phyloP scores from a whole-genome alignment of 75 land plant genomes.

The Pinus albicaulis region DNA sequence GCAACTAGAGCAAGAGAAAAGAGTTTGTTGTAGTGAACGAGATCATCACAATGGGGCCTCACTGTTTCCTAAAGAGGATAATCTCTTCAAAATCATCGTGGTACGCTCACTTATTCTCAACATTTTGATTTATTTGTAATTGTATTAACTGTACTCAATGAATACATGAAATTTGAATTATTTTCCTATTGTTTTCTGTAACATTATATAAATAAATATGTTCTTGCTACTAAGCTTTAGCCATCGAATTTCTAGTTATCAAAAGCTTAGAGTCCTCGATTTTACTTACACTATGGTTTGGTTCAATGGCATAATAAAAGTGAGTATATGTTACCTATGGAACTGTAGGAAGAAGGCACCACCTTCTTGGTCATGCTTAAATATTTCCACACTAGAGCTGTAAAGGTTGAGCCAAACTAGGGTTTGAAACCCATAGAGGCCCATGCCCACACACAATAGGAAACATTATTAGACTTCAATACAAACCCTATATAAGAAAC shows the following conservation, averaged over 20 bases:
- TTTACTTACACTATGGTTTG: neutral
- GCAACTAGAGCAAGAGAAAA: neutral
- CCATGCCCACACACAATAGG: too few species aligned
- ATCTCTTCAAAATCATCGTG: constrained; percentile 96
- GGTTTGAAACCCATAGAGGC: too few species aligned
- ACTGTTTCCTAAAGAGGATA: constrained; percentile 86
- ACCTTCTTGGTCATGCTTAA: too few species aligned
- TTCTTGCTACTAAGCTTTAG: neutral
- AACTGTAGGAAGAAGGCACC: too few species aligned
- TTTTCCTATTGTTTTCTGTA: too few species aligned
- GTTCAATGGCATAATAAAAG: neutral
- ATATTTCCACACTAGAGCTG: too few species aligned
- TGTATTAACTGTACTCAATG: neutral
- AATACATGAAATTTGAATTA: neutral
- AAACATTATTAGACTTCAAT: too few species aligned
- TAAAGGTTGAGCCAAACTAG: too few species aligned
- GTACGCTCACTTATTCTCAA: constrained; percentile 41
- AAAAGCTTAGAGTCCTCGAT: neutral
- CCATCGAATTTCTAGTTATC: too few species aligned
- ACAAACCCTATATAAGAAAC: too few species aligned
- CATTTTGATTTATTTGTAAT: neutral
- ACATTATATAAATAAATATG: too few species aligned
- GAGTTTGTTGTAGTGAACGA: neutral
- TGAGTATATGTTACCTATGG: too few species aligned
- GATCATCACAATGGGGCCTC: constrained; percentile 54